Percentiles rank a stretch among this genome's conserved stretches.
phyloP scores from a whole-genome alignment of 2,329 filamentous ascomycete species.

The Penicillium sp. region DNA sequence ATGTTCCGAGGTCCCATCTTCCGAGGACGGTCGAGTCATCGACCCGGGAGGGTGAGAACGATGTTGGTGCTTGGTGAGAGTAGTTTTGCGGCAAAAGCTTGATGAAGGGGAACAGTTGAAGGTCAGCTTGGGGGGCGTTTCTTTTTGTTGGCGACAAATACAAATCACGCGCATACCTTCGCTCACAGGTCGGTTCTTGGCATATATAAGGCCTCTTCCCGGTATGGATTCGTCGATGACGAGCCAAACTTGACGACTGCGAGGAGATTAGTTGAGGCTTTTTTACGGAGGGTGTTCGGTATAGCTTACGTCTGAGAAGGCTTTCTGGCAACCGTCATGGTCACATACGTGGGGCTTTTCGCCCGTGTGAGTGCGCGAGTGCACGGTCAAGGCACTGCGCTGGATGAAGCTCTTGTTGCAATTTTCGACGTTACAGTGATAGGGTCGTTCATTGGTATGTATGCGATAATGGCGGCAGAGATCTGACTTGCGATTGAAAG shows the following conservation, averaged over 20 bases:
- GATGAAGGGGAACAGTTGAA: neutral
- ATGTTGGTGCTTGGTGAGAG: constrained; percentile 46
- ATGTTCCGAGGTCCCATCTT: constrained; percentile 42
- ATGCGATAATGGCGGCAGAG: constrained; percentile 53
- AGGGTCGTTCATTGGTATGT: constrained; percentile 54
- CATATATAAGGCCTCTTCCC: constrained; percentile 47
- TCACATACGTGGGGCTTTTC: constrained; percentile 51
- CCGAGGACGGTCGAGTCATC: constrained; percentile 39
- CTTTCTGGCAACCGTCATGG: constrained; percentile 47
- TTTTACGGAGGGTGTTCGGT: no score
- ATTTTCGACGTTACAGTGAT: constrained; percentile 48
- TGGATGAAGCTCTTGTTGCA: constrained; percentile 55
- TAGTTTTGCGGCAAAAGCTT: constrained; percentile 48
- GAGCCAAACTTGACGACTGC: constrained; percentile 46
- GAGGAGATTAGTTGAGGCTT: constrained; percentile 15
- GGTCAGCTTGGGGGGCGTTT: constrained; percentile 4
- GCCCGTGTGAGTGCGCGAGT: constrained; percentile 50
- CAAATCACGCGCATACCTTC: constrained; percentile 34
- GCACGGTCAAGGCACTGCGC: constrained; percentile 52
- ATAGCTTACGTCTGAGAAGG: constrained; percentile 48
- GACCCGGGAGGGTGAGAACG: constrained; percentile 43
- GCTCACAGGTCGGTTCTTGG: constrained; percentile 44
- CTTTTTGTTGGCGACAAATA: neutral
- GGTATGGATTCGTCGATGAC: constrained; percentile 46
- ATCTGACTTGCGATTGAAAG: constrained; percentile 55